phyloP scores from a whole-genome alignment of 1,284 basidiomycete species.

The Apiotrichum mycotoxinovorans region DNA sequence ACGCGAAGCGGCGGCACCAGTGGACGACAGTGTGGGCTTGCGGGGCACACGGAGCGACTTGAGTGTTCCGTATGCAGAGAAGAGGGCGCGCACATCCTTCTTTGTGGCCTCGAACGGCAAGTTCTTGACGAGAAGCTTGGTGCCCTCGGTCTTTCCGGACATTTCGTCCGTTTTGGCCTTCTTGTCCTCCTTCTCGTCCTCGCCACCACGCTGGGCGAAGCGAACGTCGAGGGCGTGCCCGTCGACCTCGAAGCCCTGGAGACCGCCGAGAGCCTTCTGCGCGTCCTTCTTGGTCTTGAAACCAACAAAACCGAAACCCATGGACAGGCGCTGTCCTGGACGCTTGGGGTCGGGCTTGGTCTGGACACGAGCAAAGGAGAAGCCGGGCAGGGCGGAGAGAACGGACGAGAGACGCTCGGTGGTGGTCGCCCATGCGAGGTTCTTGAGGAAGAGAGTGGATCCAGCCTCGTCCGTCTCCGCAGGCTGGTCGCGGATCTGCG shows the following conservation, averaged over 20 bases:
- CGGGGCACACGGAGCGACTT: conserved; percentile 85
- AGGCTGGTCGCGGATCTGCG: conserved; percentile 43
- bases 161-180: conserved; percentile 35
- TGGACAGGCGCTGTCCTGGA: conserved; percentile 63
- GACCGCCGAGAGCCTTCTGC: conserved; percentile 67
- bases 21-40: conserved; percentile 74
- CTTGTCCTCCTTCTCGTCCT: conserved; percentile 57
- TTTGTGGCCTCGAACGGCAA: conserved; percentile 93
- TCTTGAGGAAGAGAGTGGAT: conserved; percentile 91
- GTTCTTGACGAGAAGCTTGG: conserved; percentile 96
- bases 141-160: conserved; percentile 57
- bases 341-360: conserved; percentile 83
- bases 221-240: conserved; percentile 79
- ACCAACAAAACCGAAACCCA: conserved; percentile 96
- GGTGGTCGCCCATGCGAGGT: conserved; percentile 86
- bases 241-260: conserved; percentile 80
- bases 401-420: conserved; percentile 65
- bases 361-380: conserved; percentile 84
- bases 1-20: conserved; percentile 52
- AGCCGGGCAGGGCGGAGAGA: conserved; percentile 75
- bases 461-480: conserved; percentile 60
- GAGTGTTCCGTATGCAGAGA: conserved; percentile 83
- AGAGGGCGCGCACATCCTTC: conserved; percentile 84
- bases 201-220: conserved; percentile 80
- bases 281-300: conserved; percentile 76